Evolutionary conservation across 2,329 filamentous ascomycete species (phyloP).

Genomic region (Fusarium cicatricum): DNA sequence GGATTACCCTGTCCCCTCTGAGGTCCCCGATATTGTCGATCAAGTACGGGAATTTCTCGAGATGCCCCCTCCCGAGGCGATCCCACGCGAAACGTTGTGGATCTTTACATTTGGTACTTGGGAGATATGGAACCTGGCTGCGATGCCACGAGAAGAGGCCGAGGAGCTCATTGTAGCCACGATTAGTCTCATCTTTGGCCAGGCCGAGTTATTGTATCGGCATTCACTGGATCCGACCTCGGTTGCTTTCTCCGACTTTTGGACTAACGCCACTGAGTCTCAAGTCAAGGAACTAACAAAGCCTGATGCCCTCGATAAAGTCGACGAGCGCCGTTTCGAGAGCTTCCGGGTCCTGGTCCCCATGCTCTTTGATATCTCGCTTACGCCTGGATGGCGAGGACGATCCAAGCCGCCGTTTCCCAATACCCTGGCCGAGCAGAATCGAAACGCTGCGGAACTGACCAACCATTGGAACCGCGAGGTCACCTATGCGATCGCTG

Average conservation of each 20-base stretch:
- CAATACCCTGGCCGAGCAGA: conserved; percentile 59
- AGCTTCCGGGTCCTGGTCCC: conserved; percentile 62
- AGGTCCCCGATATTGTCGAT: conserved; percentile 52
- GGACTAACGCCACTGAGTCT: conserved; percentile 42
- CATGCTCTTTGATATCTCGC: conserved; percentile 60
- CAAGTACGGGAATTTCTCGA: conserved; percentile 59
- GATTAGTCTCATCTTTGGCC: conserved; percentile 52
- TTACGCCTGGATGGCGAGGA: conserved; percentile 61
- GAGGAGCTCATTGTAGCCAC: conserved; percentile 49
- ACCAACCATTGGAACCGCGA: conserved; percentile 59
- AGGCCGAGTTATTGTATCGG: conserved; percentile 57
- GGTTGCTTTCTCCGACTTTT: conserved; percentile 56
- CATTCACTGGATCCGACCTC: conserved; percentile 53
- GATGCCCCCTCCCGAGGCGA: conserved; percentile 43
- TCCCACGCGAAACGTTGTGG: conserved; percentile 60
- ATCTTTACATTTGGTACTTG: conserved; percentile 62
- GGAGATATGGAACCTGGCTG: conserved; percentile 62
- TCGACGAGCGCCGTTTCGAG: conserved; percentile 45
- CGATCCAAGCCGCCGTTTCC: conserved; percentile 54
- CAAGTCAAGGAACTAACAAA: conserved; percentile 41
- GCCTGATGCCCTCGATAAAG: conserved; percentile 29
- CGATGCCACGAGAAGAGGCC: conserved; percentile 53
- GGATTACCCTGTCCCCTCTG: conserved; percentile 52
- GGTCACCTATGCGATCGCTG: conserved; percentile 50
- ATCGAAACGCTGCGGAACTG: conserved; percentile 62